A percentile compares a stretch with the other conserved stretches of the same genome.
Evolutionary conservation across 75 land plant genomes (phyloP).

Genomic region (Picea glauca): DNA sequence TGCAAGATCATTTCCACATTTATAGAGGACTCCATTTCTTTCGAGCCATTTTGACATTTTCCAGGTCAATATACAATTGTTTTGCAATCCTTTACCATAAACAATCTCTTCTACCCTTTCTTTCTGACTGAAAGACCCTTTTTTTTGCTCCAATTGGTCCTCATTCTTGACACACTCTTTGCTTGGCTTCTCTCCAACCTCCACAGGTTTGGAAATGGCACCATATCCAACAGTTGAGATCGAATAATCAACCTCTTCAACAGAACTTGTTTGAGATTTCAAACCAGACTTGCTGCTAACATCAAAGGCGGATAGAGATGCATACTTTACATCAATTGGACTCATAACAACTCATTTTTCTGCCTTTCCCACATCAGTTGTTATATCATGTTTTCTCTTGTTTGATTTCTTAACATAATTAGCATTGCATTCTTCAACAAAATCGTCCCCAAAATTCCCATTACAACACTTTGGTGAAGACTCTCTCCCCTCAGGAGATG

Average conservation of each 20-base stretch:
- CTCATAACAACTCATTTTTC: constrained; percentile 34
- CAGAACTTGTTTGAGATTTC: background rate
- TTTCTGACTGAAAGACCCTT: background rate
- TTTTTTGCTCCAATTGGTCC: background rate
- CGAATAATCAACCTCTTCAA: background rate
- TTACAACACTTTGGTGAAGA: constrained; percentile 11
- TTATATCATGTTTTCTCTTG: background rate
- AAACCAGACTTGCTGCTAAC: constrained; percentile 12
- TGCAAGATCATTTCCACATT: too few species aligned
- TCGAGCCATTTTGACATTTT: constrained; percentile 13
- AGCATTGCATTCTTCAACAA: constrained; percentile 1
- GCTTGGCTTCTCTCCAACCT: background rate
- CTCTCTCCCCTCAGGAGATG: constrained; percentile 1
- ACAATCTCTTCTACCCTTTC: background rate
- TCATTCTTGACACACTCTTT: background rate
- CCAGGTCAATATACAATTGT: background rate
- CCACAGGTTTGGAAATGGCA: background rate
- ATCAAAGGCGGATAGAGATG: constrained; percentile 10
- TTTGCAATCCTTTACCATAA: background rate
- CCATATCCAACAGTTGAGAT: background rate
- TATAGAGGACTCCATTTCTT: constrained; percentile 23
- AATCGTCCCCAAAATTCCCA: constrained; percentile 23
- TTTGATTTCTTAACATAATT: constrained; percentile 11
- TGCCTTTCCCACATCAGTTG: constrained; percentile 1
- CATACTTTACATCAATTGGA: constrained; percentile 1